Base-by-base conservation (phyloP, 768 basidiomycete species). In the Clavaria fumosa region DNA sequence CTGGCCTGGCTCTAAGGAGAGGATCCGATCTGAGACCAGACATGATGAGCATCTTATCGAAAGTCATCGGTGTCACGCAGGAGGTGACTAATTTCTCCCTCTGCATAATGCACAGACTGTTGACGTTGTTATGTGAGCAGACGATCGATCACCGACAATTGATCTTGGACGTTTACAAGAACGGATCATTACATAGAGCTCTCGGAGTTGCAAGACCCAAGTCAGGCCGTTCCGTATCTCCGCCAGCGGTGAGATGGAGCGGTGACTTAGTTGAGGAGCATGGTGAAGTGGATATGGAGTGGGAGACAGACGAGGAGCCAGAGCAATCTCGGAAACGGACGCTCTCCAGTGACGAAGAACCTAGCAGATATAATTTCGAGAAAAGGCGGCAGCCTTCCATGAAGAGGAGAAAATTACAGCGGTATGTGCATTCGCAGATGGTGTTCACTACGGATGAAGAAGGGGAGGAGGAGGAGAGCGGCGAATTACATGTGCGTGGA, bases 11-110 rank as follows among this genome's bases (percentile, higher is more conserved):
- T n/a, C n/a, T n/a, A n/a, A n/a, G n/a, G n/a, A n/a, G n/a, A n/a
- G n/a, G n/a, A n/a, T n/a, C n/a, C n/a, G n/a, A n/a, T n/a, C n/a
- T n/a, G n/a, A n/a, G n/a, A n/a, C 60, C 69, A 3, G 72, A 75
- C 27, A 77, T 81, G 34, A 59, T 80, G 67, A 86, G 82, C 49
- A 78, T 93, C 37, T 53, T 95, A 31, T 71, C 76, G 2, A 78
- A 69, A 22, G 70, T 95, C 21, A 67, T 93, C 62, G 78, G 81
- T 7, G 69, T 93, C 4, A 81, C 85, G 2, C 75, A 80, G 52
- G 82, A 89, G 69, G 88, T 83, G 43, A 45, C 67, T 46, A 46
- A 38, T n/a, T n/a, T n/a, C n/a, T n/a, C n/a, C n/a, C n/a, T n/a
- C n/a, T n/a, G n/a, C n/a, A n/a, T n/a, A n/a, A n/a, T n/a, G n/a